These are phyloP conservation scores for Diaporthe sp. DNA, from an alignment of 2,329 filamentous ascomycete genomes.

Conservation along the genomic window DNA sequence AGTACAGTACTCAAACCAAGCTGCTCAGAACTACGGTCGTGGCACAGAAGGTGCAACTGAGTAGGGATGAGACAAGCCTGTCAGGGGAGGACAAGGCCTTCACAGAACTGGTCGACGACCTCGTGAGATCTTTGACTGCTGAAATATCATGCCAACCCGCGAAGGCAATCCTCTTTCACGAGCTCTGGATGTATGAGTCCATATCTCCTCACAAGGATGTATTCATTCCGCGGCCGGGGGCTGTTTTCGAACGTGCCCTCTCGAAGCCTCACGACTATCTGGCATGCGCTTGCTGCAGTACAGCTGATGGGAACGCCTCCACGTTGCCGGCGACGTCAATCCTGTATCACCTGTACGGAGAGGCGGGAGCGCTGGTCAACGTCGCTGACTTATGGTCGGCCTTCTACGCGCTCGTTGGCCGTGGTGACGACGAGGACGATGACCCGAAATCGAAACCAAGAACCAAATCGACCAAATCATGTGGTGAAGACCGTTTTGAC, in stretches of 20 bases:
- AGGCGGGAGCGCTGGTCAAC: conserved; percentile 83
- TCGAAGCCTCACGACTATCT: conserved; percentile 83
- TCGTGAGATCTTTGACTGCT: conserved; percentile 63
- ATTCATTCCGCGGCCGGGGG: conserved; percentile 80
- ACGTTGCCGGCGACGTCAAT: conserved; percentile 80
- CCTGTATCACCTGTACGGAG: conserved; percentile 83
- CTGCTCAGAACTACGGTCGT: conserved; percentile 83
- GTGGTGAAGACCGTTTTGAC: conserved; percentile 55
- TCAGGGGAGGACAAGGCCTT: conserved; percentile 80
- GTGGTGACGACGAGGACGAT: conserved; percentile 54
- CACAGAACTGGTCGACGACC: conserved; percentile 72
- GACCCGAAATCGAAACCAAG: conserved; percentile 54
- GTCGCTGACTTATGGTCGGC: conserved; percentile 85
- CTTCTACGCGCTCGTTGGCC: conserved; percentile 74
- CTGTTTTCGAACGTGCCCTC: conserved; percentile 79
- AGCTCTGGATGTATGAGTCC: conserved; percentile 83
- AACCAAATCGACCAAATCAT: conserved; percentile 44
- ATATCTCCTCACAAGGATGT: conserved; percentile 78
- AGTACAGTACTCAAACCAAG: conserved; percentile 79
- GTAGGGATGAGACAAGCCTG: conserved; percentile 78
- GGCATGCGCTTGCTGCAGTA: conserved; percentile 76
- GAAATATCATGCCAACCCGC: conserved; percentile 54
- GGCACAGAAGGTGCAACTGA: conserved; percentile 84
- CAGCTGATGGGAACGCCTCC: conserved; percentile 61
- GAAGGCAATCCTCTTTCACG: conserved; percentile 71